Evolutionary conservation across 352 stramenopile genomes (phyloP).

Genomic region (Sclerospora graminicola): DNA sequence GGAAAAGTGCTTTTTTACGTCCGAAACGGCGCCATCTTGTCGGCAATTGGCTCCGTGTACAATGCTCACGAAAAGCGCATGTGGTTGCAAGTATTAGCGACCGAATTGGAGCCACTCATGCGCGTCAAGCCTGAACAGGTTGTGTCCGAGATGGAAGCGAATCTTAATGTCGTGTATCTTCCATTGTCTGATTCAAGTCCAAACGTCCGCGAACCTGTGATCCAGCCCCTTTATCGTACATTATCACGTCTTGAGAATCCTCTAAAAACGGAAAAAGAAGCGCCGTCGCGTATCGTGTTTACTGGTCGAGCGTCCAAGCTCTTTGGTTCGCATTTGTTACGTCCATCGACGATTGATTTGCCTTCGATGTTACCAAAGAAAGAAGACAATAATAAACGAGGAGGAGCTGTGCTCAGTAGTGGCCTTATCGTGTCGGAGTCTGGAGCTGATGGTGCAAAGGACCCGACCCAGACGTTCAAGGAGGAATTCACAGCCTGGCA

Average conservation of each 20-base stretch:
- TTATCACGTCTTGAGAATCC: constrained; percentile 36
- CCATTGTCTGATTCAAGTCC: constrained; percentile 27
- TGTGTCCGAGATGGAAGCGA: constrained; percentile 30
- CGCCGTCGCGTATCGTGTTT: constrained; percentile 48
- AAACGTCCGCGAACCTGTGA: constrained; percentile 20
- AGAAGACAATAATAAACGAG: no score
- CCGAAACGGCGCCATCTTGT: constrained; percentile 39
- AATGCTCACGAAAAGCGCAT: constrained; percentile 36
- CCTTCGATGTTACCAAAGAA: constrained; percentile 15
- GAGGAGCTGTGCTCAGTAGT: constrained; percentile 6
- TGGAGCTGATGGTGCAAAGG: constrained; percentile 16
- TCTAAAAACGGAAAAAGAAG: constrained; percentile 16
- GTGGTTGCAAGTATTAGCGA: constrained; percentile 54
- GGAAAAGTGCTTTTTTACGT: constrained; percentile 46
- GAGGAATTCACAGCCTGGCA: constrained; percentile 42
- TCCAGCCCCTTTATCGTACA: constrained; percentile 34
- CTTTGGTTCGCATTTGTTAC: constrained; percentile 56
- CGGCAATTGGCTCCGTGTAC: constrained; percentile 39
- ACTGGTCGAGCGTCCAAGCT: constrained; percentile 61
- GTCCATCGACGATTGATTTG: constrained; percentile 47
- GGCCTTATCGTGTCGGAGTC: constrained; percentile 16
- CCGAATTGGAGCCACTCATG: constrained; percentile 40
- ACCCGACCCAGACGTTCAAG: constrained; percentile 25
- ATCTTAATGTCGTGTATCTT: constrained; percentile 47
- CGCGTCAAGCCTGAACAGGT: constrained; percentile 22